Conservation (phyloP, 2,329 filamentous ascomycete genomes). For the Magnaporthiopsis poae region DNA sequence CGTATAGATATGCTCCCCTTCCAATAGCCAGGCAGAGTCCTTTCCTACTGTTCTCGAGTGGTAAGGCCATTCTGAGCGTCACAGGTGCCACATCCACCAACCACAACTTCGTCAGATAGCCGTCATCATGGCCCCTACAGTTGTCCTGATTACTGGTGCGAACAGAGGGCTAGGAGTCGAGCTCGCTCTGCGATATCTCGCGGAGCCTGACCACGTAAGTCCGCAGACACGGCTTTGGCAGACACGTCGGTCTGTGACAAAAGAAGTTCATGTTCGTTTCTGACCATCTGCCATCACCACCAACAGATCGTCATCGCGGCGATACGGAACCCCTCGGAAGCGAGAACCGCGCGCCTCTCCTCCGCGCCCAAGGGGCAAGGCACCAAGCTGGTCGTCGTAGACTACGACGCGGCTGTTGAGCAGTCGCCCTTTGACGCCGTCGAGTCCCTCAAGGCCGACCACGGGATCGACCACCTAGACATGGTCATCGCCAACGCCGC, state of each 20-base stretch:
- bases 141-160: slow-evolving; percentile 19
- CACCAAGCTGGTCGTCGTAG: slow-evolving; percentile 24
- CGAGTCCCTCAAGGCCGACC: slow-evolving; percentile 16
- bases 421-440: slow-evolving; percentile 21
- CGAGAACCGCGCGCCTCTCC: slow-evolving; percentile 7
- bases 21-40: no score
- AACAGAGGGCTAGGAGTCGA: slow-evolving; percentile 21
- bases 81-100: not conserved
- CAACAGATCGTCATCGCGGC: not conserved
- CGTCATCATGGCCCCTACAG: slow-evolving; percentile 6
- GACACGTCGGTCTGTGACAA: no score
- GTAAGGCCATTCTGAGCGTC: no score
- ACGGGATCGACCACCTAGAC: slow-evolving; percentile 32
- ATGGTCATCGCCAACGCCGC: slow-evolving; percentile 44
- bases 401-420: slow-evolving; percentile 26
- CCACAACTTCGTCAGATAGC: not conserved
- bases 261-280: not conserved
- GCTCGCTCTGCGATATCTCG: slow-evolving; percentile 13
- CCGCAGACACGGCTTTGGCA: not conserved
- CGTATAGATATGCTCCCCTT: no score
- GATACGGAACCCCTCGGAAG: not conserved
- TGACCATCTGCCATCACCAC: not conserved
- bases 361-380: slow-evolving; percentile 19
- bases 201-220: slow-evolving; percentile 2
- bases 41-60: no score